A percentile compares a stretch with the other conserved stretches of the same genome.
Conservation (phyloP, 768 basidiomycete species). For the Gelatoporia subvermispora region DNA sequence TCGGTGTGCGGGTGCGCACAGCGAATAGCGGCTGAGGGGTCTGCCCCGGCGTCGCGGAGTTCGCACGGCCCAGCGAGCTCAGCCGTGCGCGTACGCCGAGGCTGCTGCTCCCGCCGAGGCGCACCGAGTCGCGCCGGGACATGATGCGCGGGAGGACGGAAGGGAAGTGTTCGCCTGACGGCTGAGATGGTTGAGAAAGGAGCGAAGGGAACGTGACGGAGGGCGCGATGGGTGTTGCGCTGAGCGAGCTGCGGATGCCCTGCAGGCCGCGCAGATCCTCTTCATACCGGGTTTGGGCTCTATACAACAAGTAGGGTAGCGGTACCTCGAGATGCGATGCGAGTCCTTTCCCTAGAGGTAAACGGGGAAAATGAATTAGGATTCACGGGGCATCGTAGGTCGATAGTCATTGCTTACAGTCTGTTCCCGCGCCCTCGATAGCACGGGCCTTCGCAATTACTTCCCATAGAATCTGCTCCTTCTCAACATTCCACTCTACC, state of each 20-base stretch:
- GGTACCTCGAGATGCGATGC: constrained; percentile 78
- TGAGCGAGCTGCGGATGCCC: constrained; percentile 63
- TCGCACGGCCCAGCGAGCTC: constrained; percentile 49
- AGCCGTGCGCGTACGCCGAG: constrained; percentile 63
- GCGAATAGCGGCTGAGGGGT: constrained; percentile 2
- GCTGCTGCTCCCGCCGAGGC: constrained; percentile 11
- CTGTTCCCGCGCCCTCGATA: constrained; percentile 66
- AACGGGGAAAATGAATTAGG: not conserved
- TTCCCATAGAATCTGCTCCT: constrained; percentile 84
- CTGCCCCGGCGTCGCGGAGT: not conserved
- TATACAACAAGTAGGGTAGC: constrained; percentile 78
- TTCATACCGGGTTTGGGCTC: constrained; percentile 80
- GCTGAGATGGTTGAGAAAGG: not conserved
- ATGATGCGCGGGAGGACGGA: too few species aligned
- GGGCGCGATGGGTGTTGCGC: constrained; percentile 26
- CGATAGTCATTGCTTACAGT: constrained; percentile 58
- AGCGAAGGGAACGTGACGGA: not conserved
- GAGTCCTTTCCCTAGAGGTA: constrained; percentile 70
- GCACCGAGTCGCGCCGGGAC: too few species aligned
- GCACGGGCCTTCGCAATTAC: constrained; percentile 76
- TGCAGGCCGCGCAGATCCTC: constrained; percentile 79
- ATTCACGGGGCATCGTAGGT: not conserved
- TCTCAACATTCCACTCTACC: constrained; percentile 84
- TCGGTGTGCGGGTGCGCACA: not conserved
- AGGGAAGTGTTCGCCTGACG: too few species aligned